Base-by-base conservation (phyloP, 768 basidiomycete species). In the Kockovaella imperatae region DNA sequence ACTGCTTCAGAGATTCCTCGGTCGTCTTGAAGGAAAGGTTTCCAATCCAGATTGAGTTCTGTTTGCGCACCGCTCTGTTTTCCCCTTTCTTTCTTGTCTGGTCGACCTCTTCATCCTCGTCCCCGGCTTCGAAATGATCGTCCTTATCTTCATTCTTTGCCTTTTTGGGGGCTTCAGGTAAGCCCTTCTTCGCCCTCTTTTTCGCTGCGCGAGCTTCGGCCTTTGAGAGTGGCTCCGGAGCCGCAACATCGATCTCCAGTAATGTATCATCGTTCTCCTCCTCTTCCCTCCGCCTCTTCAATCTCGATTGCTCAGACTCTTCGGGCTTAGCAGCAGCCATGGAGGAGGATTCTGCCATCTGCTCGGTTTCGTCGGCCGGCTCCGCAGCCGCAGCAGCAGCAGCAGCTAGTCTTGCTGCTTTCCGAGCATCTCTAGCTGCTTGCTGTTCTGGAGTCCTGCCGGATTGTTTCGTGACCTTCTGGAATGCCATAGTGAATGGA, bases 11-110 rank as follows among this genome's bases (percentile, higher is more conserved):
- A n/a, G 82, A 74, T 10, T 84, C 80, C 48, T 77, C 74, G 0
- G 83, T 86, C 43, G 93, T 96, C 72, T 84, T 85, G 77, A 84
- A 97, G 5, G 85, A 78, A 68, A 97, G 67, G 72, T 97, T 97
- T 34, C 93, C 93, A 25, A 96, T 85, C 93, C 93, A 97, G 39
- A 96, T 77, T 4, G 87, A 91, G 67, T 91, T 82, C 70, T 86
- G 80, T 21, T 84, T 80, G 69, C 81, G 82, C 32, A 38, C 54
- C 42, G 48, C 32, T 70, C 54, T 79, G 78, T 52, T 56, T 73
- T 75, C 58, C 76, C 80, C 69, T 36, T 73, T 59, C 20, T 61
- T 46, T 31, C 62, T 52, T 26, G 38, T 32, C 25, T 54, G 42
- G 3, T 35, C 47, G 13, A 43, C 48, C 23, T 31, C 53, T 35